Conservation (phyloP, 768 basidiomycete species). For the Rhizopogon salebrosus region DNA sequence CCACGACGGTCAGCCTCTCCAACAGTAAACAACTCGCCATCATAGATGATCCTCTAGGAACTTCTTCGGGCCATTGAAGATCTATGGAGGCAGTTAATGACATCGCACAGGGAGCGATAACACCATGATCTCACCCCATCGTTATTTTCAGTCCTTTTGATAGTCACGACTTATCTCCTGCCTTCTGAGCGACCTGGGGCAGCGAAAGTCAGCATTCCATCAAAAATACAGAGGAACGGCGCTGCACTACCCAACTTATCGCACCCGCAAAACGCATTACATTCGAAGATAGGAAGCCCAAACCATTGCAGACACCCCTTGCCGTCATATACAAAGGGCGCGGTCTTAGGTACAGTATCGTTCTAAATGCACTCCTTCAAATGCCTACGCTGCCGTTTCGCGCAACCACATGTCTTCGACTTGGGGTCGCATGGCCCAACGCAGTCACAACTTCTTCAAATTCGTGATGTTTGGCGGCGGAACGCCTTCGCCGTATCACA, state of each 20-base stretch:
- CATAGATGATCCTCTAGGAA: conserved; percentile 72
- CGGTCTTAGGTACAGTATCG: conserved; percentile 22
- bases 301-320: conserved; percentile 46
- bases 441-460: conserved; percentile 69
- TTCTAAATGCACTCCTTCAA: conserved; percentile 16
- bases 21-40: conserved; percentile 78
- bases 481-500: conserved; percentile 70
- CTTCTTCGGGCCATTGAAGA: conserved; percentile 60
- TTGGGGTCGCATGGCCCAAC: conserved; percentile 70
- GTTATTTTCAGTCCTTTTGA: conserved; percentile 73
- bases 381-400: conserved; percentile 46
- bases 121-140: conserved; percentile 62
- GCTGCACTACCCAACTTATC: conserved; percentile 68
- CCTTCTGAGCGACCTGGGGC: conserved; percentile 78
- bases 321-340: conserved; percentile 68
- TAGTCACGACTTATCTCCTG: conserved; percentile 52
- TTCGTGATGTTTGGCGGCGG: conserved; percentile 55
- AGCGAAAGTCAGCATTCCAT: background rate
- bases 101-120: background rate
- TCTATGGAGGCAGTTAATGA: conserved; percentile 39
- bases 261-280: conserved; percentile 78
- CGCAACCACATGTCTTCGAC: conserved; percentile 68
- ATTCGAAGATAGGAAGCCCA: conserved; percentile 76
- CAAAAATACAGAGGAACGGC: background rate
- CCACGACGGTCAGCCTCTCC: conserved; percentile 64